Evolutionary conservation across 2,329 filamentous ascomycete species (phyloP), one percentile per base, ranked within the genome.

Genomic region (Apiospora phragmitis): DNA sequence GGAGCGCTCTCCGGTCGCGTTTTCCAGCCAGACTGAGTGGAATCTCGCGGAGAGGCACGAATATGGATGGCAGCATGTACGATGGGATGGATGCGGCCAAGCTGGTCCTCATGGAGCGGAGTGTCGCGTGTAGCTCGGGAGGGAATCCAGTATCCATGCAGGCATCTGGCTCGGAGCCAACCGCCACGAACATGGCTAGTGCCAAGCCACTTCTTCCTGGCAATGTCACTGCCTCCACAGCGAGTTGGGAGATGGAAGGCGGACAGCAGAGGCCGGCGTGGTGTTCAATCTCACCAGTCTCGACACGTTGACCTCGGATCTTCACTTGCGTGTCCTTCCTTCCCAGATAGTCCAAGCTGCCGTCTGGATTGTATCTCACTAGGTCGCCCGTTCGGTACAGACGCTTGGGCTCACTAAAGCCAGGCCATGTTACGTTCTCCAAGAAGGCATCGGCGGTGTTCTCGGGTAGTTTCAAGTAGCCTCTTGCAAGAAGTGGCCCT

Each of bases 291-390:
- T 83, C 84, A 18, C 80, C 83, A 69, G 84, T 77, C 77, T 83
- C 87, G 70, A 85, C 79, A 71, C 85, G 74, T 68, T 81, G 86
- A 59, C 88, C 88, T 41, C 83, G 80, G 14, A 88, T 76, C 74
- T 88, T 88, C 55, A 87, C 80, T 1, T 81, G 81, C 0, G 76
- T 77, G 73, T 87, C 85, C 70, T 84, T 84, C 59, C 86, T 80
- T 66, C 85, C 85, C 55, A 84, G 68, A 67, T 77, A 80, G 4
- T 77, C 51, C 21, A 82, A 73, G 65, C 32, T 72, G 3, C 79
- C 77, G 59, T 81, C 74, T 6, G 72, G 70, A 49, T 77, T 71
- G 29, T 79, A 80, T 35, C 73, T 71, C 24, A 73, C 80, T 21
- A 82, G 73, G 70, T 82, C 80, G 21, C 81, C 81, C 1, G 79